phyloP scores from a whole-genome alignment of 108 stramenopile genomes.

The Pelagomonas calceolata region DNA sequence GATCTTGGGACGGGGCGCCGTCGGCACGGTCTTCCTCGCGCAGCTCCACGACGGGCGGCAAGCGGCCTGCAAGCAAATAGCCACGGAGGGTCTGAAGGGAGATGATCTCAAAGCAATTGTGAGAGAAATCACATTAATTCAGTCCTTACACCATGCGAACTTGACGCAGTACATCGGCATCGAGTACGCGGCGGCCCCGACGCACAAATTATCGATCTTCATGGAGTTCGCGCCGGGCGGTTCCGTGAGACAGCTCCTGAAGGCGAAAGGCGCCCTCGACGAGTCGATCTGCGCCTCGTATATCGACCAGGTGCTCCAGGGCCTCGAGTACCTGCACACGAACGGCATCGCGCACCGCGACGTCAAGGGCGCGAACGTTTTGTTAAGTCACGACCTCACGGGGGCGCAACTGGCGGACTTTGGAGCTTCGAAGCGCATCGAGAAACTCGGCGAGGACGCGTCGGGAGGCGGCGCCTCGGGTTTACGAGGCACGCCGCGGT shows the following conservation, averaged over 20 bases:
- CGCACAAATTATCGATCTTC: constrained; percentile 30
- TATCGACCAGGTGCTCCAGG: constrained; percentile 33
- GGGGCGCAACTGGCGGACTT: constrained; percentile 43
- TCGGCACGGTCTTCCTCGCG: no score
- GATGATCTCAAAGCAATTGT: no score
- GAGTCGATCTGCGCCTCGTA: constrained; percentile 22
- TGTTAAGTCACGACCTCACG: constrained; percentile 29
- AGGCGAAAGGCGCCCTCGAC: constrained; percentile 31
- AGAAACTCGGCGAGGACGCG: no score
- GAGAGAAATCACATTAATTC: constrained; percentile 35
- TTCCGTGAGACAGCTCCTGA: constrained; percentile 28
- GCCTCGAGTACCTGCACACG: constrained; percentile 37
- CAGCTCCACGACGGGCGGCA: no score
- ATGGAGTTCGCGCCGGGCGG: constrained; percentile 47
- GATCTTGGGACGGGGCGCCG: no score
- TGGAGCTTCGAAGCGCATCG: constrained; percentile 29
- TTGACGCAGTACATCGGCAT: constrained; percentile 46
- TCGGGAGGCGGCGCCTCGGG: no score
- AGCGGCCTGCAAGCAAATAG: no score
- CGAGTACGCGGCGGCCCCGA: background rate
- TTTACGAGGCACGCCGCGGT: constrained; percentile 33
- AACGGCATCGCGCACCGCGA: constrained; percentile 46
- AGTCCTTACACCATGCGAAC: constrained; percentile 31
- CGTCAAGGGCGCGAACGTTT: constrained; percentile 52
- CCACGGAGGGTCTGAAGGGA: no score